These are phyloP conservation scores for Microsporum ferrugineum DNA, from an alignment of 2,329 filamentous ascomycete species.

Conservation along the genomic window DNA sequence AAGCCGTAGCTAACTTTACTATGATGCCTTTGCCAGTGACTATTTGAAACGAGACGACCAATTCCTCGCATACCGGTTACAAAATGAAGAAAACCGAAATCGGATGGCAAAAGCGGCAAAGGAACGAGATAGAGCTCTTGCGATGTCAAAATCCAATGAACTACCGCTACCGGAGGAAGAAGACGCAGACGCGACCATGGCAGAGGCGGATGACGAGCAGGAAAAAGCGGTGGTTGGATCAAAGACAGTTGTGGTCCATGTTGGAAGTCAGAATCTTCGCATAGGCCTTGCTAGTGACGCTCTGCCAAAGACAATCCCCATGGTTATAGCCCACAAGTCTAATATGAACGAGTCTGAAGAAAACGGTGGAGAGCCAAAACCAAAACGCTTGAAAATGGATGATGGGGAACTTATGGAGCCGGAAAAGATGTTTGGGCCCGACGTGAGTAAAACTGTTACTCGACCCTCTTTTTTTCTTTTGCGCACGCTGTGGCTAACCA, in stretches of 20 bases:
- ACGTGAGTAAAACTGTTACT: conserved; percentile 42
- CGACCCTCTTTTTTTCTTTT: not conserved
- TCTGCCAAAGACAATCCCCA: conserved; percentile 84
- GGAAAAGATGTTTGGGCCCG: conserved; percentile 80
- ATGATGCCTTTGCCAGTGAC: conserved; percentile 47
- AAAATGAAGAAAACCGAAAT: conserved; percentile 76
- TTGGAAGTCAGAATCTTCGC: conserved; percentile 87
- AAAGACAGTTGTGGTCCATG: conserved; percentile 88
- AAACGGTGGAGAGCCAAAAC: conserved; percentile 65
- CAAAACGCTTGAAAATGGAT: conserved; percentile 51
- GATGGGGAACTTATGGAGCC: conserved; percentile 40
- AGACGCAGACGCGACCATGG: conserved; percentile 45
- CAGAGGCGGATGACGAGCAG: conserved; percentile 43
- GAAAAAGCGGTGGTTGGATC: conserved; percentile 58
- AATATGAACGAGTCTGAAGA: conserved; percentile 72
- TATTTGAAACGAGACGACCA: conserved; percentile 98
- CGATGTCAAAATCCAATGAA: conserved; percentile 59
- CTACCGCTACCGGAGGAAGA: conserved; percentile 43
- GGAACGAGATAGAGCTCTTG: conserved; percentile 74
- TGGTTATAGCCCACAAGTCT: conserved; percentile 75
- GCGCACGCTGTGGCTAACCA: not conserved
- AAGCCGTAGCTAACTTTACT: not conserved
- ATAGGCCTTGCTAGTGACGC: conserved; percentile 95
- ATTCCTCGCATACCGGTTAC: conserved; percentile 74
- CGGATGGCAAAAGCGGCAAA: conserved; percentile 75